phyloP scores from a whole-genome alignment of 495 filamentous ascomycete species.

The Neurospora tetraspora region DNA sequence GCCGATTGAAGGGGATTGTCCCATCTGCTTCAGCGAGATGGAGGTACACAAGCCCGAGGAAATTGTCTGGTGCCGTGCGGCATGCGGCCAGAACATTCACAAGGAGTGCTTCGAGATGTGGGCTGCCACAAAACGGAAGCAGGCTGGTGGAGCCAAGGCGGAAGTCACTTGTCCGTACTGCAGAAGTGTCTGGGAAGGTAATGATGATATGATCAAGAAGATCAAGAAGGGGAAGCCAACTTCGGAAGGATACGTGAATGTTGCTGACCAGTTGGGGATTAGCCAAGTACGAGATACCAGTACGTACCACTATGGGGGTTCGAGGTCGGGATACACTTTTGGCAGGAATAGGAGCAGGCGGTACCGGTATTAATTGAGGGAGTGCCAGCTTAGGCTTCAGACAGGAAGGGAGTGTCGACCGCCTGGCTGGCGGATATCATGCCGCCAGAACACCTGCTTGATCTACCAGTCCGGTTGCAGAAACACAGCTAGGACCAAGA shows the following conservation, averaged over 20 bases:
- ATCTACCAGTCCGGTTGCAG: background rate
- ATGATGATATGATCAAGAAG: slow-evolving; percentile 38
- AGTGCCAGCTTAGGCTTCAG: background rate
- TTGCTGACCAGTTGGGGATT: slow-evolving; percentile 52
- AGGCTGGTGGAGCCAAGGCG: slow-evolving; percentile 2
- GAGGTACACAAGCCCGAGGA: slow-evolving; percentile 37
- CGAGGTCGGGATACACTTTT: background rate
- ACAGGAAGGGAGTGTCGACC: background rate
- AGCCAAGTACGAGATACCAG: slow-evolving; percentile 19
- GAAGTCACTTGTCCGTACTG: slow-evolving; percentile 54
- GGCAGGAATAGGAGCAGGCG: background rate
- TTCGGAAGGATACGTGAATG: slow-evolving; percentile 56
- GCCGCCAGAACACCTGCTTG: background rate
- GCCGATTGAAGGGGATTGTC: slow-evolving; percentile 60
- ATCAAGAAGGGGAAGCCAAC: slow-evolving; percentile 33
- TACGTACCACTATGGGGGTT: background rate
- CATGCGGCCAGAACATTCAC: slow-evolving; percentile 75
- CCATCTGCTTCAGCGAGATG: slow-evolving; percentile 68
- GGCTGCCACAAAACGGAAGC: slow-evolving; percentile 44
- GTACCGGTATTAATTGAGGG: background rate
- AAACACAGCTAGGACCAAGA: background rate
- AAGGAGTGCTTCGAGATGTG: slow-evolving; percentile 62
- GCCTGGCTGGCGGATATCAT: background rate
- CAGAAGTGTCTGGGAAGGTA: slow-evolving; percentile 52
- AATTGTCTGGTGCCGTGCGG: slow-evolving; percentile 60